A percentile compares a stretch with the other conserved stretches of the same genome.
Evolutionary conservation across 2,329 filamentous ascomycete genomes (phyloP).

Genomic region (Simplicillium sp.): DNA sequence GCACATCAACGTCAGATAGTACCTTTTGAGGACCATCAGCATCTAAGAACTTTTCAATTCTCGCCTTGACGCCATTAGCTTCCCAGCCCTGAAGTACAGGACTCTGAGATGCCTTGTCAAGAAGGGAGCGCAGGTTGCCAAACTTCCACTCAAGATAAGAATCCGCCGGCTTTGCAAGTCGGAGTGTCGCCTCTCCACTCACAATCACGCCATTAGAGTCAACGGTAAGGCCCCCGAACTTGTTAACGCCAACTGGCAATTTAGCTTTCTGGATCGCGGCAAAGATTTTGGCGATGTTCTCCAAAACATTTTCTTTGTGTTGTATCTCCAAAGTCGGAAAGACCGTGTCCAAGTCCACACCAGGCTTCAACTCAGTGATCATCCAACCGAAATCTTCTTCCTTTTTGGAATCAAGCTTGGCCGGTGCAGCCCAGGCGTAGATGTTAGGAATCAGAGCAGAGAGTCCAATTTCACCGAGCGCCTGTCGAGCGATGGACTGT

Average conservation of each 20-base stretch:
- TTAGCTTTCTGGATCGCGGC: constrained; percentile 8
- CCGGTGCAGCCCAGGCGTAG: constrained; percentile 11
- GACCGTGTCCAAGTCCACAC: constrained; percentile 11
- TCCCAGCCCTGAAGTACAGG: constrained; percentile 13
- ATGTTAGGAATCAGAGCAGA: constrained; percentile 11
- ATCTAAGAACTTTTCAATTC: constrained; percentile 10
- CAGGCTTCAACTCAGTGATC: constrained; percentile 13
- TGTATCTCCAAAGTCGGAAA: constrained; percentile 7
- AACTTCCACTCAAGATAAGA: constrained; percentile 10
- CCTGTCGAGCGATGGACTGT: constrained; percentile 10
- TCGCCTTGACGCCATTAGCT: constrained; percentile 4
- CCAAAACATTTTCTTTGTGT: constrained; percentile 8
- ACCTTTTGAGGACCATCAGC: constrained; percentile 4
- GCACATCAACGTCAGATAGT: constrained; percentile 9
- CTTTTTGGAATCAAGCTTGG: not conserved
- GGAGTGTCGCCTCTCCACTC: constrained; percentile 8
- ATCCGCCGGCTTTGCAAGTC: constrained; percentile 9
- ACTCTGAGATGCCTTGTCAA: constrained; percentile 7
- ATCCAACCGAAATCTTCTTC: constrained; percentile 13
- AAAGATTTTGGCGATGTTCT: constrained; percentile 13
- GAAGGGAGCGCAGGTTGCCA: constrained; percentile 3
- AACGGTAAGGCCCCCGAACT: constrained; percentile 13
- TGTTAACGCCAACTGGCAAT: constrained; percentile 9
- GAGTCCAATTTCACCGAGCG: constrained; percentile 4
- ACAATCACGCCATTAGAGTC: constrained; percentile 8